Conservation (phyloP, 2,329 filamentous ascomycete genomes). For the Onygena corvina region DNA sequence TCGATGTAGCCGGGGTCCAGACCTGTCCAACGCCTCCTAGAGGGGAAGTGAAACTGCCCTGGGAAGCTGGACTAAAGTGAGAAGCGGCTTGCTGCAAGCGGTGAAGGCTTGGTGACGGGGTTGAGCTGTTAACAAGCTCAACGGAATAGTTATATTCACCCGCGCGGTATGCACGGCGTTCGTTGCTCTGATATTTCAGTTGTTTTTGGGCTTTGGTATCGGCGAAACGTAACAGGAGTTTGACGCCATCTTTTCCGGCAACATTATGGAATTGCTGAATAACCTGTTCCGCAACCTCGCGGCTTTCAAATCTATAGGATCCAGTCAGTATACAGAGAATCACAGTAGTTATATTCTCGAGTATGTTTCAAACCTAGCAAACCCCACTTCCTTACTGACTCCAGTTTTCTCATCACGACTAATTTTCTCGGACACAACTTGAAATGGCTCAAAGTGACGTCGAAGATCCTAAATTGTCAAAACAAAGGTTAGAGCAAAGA, state of each 20-base stretch:
- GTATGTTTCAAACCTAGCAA: constrained; percentile 60
- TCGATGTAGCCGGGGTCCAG: constrained; percentile 39
- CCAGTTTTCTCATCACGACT: constrained; percentile 75
- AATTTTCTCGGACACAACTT: constrained; percentile 87
- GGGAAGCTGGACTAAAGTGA: constrained; percentile 33
- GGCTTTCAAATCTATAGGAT: constrained; percentile 62
- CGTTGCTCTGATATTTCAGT: constrained; percentile 88
- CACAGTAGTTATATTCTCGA: background rate
- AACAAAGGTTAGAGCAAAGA: constrained; percentile 12
- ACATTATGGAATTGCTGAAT: constrained; percentile 76
- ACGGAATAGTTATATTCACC: constrained; percentile 70
- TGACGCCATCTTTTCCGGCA: constrained; percentile 64
- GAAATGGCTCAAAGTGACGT: constrained; percentile 42
- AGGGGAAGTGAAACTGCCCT: constrained; percentile 34
- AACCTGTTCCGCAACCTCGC: constrained; percentile 80
- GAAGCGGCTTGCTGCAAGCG: constrained; percentile 31
- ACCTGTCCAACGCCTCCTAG: constrained; percentile 27
- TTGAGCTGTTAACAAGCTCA: constrained; percentile 35
- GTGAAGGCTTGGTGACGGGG: constrained; percentile 34
- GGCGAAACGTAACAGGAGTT: constrained; percentile 89
- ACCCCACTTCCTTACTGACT: constrained; percentile 91
- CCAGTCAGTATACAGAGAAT: background rate
- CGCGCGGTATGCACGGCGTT: constrained; percentile 87
- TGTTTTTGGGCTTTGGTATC: constrained; percentile 95
- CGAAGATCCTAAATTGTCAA: constrained; percentile 53